Evolutionary conservation across 345 rosid species (phyloP).

Genomic region (Salix purpurea): DNA sequence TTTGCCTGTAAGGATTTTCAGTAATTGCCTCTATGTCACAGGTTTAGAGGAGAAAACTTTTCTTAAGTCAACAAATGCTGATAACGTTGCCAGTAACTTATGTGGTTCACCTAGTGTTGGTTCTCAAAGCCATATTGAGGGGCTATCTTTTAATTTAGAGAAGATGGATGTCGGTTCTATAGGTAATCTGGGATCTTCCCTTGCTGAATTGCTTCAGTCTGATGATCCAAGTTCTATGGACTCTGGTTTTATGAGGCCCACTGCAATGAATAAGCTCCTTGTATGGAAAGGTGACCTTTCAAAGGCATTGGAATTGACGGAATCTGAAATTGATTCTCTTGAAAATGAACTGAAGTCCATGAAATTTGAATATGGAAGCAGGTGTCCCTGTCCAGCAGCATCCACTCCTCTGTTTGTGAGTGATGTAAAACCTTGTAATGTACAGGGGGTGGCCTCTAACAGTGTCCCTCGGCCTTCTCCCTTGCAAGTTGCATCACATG

Average conservation of each 20-base stretch:
- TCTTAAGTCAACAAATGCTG: slow-evolving; percentile 43
- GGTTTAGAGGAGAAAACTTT: slow-evolving; percentile 65
- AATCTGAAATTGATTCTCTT: slow-evolving; percentile 80
- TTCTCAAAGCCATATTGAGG: slow-evolving; percentile 52
- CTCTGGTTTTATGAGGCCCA: slow-evolving; percentile 49
- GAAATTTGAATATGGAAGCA: slow-evolving; percentile 38
- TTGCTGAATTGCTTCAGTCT: slow-evolving; percentile 58
- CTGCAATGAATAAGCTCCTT: slow-evolving; percentile 59
- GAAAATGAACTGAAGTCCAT: slow-evolving; percentile 66
- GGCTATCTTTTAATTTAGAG: slow-evolving; percentile 57
- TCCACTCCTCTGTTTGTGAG: slow-evolving; percentile 33
- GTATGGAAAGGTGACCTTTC: slow-evolving; percentile 55
- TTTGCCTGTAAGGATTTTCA: not conserved
- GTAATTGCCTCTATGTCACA: slow-evolving; percentile 27
- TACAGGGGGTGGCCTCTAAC: slow-evolving; percentile 29
- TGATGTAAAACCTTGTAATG: slow-evolving; percentile 23
- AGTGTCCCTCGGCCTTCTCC: slow-evolving; percentile 36
- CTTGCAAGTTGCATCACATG: slow-evolving; percentile 39
- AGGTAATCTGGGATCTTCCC: slow-evolving; percentile 52
- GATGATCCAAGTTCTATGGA: slow-evolving; percentile 55
- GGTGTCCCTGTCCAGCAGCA: slow-evolving; percentile 20
- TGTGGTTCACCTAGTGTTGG: slow-evolving; percentile 60
- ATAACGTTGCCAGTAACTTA: slow-evolving; percentile 48
- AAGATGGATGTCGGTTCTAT: slow-evolving; percentile 53
- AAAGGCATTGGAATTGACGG: slow-evolving; percentile 71